Base-by-base conservation (phyloP, 768 basidiomycete species). In the Chalciporus sphaerocephalus region DNA sequence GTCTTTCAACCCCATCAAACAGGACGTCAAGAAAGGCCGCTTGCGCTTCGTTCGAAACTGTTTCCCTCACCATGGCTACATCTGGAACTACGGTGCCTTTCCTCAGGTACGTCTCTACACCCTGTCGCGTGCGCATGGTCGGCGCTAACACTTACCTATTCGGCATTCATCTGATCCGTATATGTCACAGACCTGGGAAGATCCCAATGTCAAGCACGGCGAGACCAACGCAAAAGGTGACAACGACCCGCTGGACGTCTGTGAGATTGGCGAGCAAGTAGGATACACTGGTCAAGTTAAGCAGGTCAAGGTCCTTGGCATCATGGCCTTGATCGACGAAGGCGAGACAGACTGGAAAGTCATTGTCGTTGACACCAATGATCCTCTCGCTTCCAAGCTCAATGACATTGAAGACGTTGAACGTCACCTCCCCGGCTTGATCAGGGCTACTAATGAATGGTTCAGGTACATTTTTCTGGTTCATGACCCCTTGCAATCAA, bases 331-430 rank as follows among this genome's bases (percentile, higher is more conserved):
- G 47, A 85, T 98, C 56, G 96, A 99, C 65, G 96, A 98, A 68
- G 96, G 96, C 59, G 96, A 98, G 76, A 98, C 96, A 55, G 96
- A 98, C 76, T 99, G 96, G 96, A 99, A 99, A 73, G 90, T 99
- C 74, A 82, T 99, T 69, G 96, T 95, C 65, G 92, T 98, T 55
- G 96, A 98, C 66, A 80, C 96, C 51, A 80, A 82, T 56, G 96
- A 98, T 66, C 95, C 96, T 34, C 85, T 98, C 50, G 96, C 96
- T 13, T 76, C 88, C 64, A 91, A 95, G 70, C 79, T 99, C 62
- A 99, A 98, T 70, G 96, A 99, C 69, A 89, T 98, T 46, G 96
- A 98, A 73, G 96, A 99, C 61, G 93, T 99, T 61, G 96, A 98
- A 74, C 80, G 93, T 54, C 94, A 98, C 68, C 84, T 97, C 42